Evolutionary conservation across 1,284 basidiomycete genomes (phyloP), one percentile per base, ranked within the genome.

Genomic region (Bothia castanella): DNA sequence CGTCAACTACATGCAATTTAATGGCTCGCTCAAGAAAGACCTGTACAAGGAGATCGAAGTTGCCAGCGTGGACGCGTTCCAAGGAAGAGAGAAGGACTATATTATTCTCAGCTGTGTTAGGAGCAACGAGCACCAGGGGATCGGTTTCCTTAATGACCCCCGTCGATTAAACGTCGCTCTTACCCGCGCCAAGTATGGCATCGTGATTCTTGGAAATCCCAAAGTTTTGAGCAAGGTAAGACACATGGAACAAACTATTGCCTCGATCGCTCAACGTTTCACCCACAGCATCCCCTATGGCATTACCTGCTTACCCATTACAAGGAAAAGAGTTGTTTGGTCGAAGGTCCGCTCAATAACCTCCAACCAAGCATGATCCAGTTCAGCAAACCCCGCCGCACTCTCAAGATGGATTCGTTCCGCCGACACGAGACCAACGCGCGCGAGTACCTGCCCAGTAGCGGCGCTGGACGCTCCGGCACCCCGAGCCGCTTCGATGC

Each of bases 41-140:
- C 72, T 98, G 12, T 99, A 99, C 78, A 98, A 98, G 75, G 95
- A 98, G 62, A 94, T 99, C 41, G 97, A 99, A 68, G 97, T 99
- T 36, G 97, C 97, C 13, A 93, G 89, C 63, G 97, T 99, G 45
- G 97, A 99, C 69, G 97, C 97, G 2, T 99, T 99, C 82, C 97
- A 99, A 69, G 97, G 97, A 30, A 85, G 97, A 66, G 97, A 99
- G 75, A 99, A 99, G 79, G 97, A 99, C 69, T 98, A 99, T 64
- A 98, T 99, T 69, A 98, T 99, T 62, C 80, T 99, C 46, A 94
- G 89, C 67, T 99, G 97, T 68, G 97, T 99, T n/a, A 78, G 97
- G 64, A 97, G 93, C 72, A 99, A 99, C 70, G 97, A 99, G 68
- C 96, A 99, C 66, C 97, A 98, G 69, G 97, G 97, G 27, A 99